Conservation (phyloP, 352 stramenopile genomes). For the Pythium utonaiense region DNA sequence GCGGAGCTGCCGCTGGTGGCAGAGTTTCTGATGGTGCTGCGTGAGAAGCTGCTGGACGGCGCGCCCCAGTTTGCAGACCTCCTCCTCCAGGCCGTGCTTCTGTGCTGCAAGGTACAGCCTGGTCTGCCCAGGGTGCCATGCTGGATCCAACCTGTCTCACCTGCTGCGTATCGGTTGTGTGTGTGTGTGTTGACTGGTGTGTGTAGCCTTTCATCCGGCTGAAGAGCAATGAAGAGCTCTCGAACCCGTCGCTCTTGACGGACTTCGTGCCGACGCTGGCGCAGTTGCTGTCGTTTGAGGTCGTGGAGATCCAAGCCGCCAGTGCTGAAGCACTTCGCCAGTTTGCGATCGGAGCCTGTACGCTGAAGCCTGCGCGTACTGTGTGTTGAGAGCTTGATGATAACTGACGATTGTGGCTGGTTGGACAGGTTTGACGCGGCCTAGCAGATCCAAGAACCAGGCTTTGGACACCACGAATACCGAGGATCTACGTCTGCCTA, state of each 20-base stretch:
- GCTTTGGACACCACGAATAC: slow-evolving; percentile 20
- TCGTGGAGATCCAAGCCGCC: slow-evolving; percentile 60
- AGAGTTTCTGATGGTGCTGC: slow-evolving; percentile 50
- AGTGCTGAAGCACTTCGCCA: slow-evolving; percentile 47
- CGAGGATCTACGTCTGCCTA: slow-evolving; percentile 58
- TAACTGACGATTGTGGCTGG: not conserved
- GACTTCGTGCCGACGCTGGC: slow-evolving; percentile 47
- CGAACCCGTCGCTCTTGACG: slow-evolving; percentile 47
- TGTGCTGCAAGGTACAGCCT: slow-evolving; percentile 41
- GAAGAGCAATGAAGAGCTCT: slow-evolving; percentile 80
- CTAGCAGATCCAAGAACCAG: slow-evolving; percentile 29
- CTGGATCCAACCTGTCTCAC: not conserved
- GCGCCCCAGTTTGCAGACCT: slow-evolving; percentile 35
- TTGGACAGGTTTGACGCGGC: slow-evolving; percentile 34
- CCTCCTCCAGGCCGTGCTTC: slow-evolving; percentile 35
- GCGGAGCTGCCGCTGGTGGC: slow-evolving; percentile 56
- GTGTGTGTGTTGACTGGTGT: too few species aligned
- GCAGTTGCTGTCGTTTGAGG: slow-evolving; percentile 52
- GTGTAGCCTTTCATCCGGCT: slow-evolving; percentile 61
- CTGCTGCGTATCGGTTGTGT: not conserved
- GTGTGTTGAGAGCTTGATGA: too few species aligned
- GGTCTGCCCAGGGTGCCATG: not conserved
- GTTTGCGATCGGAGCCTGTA: slow-evolving; percentile 66
- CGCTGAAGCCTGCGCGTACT: too few species aligned
- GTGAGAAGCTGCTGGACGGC: slow-evolving; percentile 52